Conservation (phyloP, 2,329 filamentous ascomycete genomes). For the Magnaporthiopsis rhizophila region DNA sequence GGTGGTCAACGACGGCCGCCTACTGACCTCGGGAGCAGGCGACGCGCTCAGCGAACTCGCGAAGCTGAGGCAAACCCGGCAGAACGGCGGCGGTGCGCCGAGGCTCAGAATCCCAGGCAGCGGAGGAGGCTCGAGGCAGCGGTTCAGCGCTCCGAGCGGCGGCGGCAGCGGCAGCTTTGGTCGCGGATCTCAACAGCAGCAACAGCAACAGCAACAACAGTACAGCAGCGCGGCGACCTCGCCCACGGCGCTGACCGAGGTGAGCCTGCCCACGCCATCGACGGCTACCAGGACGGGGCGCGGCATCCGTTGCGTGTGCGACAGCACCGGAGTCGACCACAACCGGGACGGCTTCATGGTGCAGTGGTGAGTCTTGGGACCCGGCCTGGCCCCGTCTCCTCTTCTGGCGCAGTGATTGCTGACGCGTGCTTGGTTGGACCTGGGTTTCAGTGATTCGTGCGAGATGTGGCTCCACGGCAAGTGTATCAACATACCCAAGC, state of each 20-base stretch:
- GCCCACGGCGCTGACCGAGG: conserved; percentile 42
- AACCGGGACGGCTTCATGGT: conserved; percentile 49
- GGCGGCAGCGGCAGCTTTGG: background rate
- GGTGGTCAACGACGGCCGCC: conserved; percentile 36
- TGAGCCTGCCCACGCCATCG: conserved; percentile 37
- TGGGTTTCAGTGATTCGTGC: conserved; percentile 50
- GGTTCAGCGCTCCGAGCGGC: background rate
- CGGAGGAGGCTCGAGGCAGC: background rate
- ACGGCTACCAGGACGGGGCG: conserved; percentile 29
- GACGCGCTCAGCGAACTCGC: conserved; percentile 54
- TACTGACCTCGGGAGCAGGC: conserved; percentile 24
- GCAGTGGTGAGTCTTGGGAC: conserved; percentile 46
- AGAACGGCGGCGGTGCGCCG: conserved; percentile 18
- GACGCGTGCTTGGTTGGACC: background rate
- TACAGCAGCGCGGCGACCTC: conserved; percentile 22
- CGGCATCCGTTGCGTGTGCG: conserved; percentile 50
- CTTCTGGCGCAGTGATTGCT: background rate
- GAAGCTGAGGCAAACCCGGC: conserved; percentile 46
- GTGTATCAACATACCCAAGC: conserved; percentile 51
- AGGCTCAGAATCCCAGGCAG: conserved; percentile 9
- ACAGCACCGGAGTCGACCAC: conserved; percentile 29
- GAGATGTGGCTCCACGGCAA: conserved; percentile 58
- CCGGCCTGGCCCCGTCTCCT: background rate
- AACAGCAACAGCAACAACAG: background rate
- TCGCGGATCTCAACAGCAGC: background rate